Percentiles rank a stretch among this genome's conserved stretches.
phyloP scores from a whole-genome alignment of 495 filamentous ascomycete species.

The Talaromyces stipitatus region DNA sequence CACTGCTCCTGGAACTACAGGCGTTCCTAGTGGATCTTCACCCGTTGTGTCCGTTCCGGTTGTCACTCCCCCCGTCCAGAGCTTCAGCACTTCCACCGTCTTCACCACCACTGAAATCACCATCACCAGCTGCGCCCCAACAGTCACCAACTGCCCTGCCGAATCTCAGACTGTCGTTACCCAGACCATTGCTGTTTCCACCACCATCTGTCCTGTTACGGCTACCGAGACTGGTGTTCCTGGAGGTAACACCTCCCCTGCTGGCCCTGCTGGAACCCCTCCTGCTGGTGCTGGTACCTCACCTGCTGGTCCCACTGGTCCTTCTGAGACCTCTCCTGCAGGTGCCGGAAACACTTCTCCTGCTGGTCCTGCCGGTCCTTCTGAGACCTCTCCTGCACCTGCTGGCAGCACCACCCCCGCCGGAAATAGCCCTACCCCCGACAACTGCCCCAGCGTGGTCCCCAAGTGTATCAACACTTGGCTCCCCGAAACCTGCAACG shows the following conservation, averaged over 20 bases:
- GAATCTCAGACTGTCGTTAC: slow-evolving; percentile 44
- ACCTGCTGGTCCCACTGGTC: slow-evolving; percentile 8
- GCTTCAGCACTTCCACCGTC: slow-evolving; percentile 48
- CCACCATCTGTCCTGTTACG: slow-evolving; percentile 51
- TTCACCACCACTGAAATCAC: slow-evolving; percentile 51
- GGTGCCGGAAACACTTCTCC: not conserved
- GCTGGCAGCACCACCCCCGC: not conserved
- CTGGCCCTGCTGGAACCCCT: not conserved
- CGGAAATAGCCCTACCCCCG: not conserved
- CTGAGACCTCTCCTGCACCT: not conserved
- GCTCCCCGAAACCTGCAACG: slow-evolving; percentile 63
- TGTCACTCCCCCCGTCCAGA: not conserved
- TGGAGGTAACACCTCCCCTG: not conserved
- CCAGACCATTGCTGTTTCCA: slow-evolving; percentile 48
- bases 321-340: not conserved
- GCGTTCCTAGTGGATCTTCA: slow-evolving; percentile 6
- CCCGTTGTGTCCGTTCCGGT: not conserved
- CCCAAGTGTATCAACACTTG: slow-evolving; percentile 93
- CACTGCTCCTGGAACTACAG: not conserved
- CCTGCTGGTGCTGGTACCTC: slow-evolving; percentile 3
- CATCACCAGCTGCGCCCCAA: slow-evolving; percentile 48
- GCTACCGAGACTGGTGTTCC: slow-evolving; percentile 19
- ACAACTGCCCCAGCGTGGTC: slow-evolving; percentile 62
- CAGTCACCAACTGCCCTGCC: slow-evolving; percentile 53
- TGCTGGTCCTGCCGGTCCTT: not conserved